A percentile compares a stretch with the other conserved stretches of the same genome.
Conservation (phyloP, 2,329 filamentous ascomycete genomes). For the Alternaria hordeiaustralica region DNA sequence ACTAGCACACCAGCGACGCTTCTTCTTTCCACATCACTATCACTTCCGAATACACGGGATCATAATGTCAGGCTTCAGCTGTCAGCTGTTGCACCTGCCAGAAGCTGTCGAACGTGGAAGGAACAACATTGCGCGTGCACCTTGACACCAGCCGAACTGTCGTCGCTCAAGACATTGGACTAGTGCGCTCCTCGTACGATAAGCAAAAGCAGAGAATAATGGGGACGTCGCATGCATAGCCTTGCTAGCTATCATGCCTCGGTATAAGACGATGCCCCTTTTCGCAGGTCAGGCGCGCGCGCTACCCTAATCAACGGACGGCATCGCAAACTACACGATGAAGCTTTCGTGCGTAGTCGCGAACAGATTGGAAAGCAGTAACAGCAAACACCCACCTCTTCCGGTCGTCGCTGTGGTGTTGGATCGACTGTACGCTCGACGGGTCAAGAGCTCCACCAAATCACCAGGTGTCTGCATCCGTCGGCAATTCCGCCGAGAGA, state of each 20-base stretch:
- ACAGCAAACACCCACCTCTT: background rate
- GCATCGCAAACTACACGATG: background rate
- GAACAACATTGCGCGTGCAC: background rate
- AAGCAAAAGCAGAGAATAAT: background rate
- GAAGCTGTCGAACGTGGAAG: background rate
- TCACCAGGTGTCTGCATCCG: background rate
- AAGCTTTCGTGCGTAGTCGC: background rate
- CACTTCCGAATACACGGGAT: background rate
- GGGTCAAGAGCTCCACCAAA: background rate
- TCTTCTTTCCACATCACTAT: background rate
- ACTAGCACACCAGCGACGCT: background rate
- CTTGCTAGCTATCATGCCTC: background rate
- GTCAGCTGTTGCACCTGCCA: background rate
- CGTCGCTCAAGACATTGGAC: background rate
- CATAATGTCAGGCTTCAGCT: background rate
- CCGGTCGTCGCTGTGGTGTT: background rate
- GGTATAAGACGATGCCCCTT: background rate
- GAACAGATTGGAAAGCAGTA: rapidly evolving
- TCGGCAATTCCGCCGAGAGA: background rate
- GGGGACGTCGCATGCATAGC: background rate
- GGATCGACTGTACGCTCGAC: background rate
- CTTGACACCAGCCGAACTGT: background rate
- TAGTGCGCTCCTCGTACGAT: background rate
- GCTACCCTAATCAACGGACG: background rate
- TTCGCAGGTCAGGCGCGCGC: background rate